Conservation (phyloP, 129 eudicot genomes). For the Flaveria robusta region DNA sequence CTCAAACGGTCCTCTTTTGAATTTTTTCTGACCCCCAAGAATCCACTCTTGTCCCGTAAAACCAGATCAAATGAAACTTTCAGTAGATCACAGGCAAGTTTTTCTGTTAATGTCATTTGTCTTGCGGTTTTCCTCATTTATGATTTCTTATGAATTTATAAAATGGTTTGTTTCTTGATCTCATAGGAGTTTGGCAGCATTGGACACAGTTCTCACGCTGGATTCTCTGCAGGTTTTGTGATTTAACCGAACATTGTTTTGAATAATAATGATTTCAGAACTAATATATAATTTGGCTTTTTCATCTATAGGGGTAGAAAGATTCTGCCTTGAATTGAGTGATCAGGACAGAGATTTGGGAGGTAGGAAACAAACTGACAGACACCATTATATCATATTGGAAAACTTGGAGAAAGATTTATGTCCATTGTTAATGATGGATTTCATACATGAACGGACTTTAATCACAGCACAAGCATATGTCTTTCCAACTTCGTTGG, state of each 20-base stretch:
- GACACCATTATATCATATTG: slow-evolving; percentile 43
- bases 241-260: background rate
- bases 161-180: slow-evolving; percentile 23
- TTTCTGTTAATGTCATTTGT: slow-evolving; percentile 12
- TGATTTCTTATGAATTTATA: background rate
- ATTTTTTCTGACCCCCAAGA: slow-evolving; percentile 32
- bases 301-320: slow-evolving; percentile 30
- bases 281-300: background rate
- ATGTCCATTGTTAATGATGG: slow-evolving; percentile 42
- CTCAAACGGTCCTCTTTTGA: slow-evolving; percentile 18
- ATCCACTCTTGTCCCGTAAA: slow-evolving; percentile 18
- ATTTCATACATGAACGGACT: slow-evolving; percentile 56
- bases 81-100: slow-evolving; percentile 42
- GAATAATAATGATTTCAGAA: background rate
- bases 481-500: slow-evolving; percentile 50
- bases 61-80: slow-evolving; percentile 31
- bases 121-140: background rate
- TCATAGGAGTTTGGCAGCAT: slow-evolving; percentile 41
- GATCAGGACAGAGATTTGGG: slow-evolving; percentile 61
- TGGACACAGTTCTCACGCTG: slow-evolving; percentile 7
- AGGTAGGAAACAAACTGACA: slow-evolving; percentile 34
- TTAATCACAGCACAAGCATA: slow-evolving; percentile 48
- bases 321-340: slow-evolving; percentile 1
- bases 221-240: slow-evolving; percentile 48
- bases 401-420: slow-evolving; percentile 67